Evolutionary conservation across 139 green algal genomes (phyloP), one percentile per base, ranked within the genome.

Genomic region (Zygnema circumcarinatum): DNA sequence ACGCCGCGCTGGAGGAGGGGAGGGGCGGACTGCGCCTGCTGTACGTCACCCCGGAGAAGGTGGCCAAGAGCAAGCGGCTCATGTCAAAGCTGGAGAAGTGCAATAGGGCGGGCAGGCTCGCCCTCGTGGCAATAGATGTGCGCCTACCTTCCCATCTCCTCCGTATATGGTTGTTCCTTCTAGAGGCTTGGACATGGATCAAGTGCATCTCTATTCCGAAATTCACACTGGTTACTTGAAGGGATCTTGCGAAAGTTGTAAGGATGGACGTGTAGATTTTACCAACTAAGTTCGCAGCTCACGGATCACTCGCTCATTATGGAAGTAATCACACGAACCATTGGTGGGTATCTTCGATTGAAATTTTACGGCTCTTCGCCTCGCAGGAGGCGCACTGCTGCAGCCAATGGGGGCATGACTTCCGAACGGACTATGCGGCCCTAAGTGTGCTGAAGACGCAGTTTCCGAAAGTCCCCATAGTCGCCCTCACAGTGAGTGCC

Each of bases 391-490:
- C 84, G 52, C 84, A 89, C 32, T 91, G 87, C 81, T 91, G 87
- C 81, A 90, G 79, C 74, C 88, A 92, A 31, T 97, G 95, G 95
- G 95, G 95, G 2, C 94, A 97, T 69, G 94, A 97, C 87, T 97
- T 97, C 85, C 68, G 95, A n/a, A 91, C 93, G 3, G 93, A 96
- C 81, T 97, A 97, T 87, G 92, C 94, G 42, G 41, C 91, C 38
- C 90, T 97, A 32, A 92, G 93, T 11, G 16, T 73, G 20, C 79
- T 96, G 11, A 92, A 87, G 81, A 40, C 40, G 39, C 47, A 81
- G 31, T 96, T 96, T 54, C 76, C 79, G 0, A 82, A 90, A 0
- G 79, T 95, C 39, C 94, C 94, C 31, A 79, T 94, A 3, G 92
- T 94, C 75, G 94, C 93, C 1, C 88, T 96, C 42, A 96, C 94